Conservation (phyloP, 2,329 filamentous ascomycete genomes). For the Ascochyta fabae region DNA sequence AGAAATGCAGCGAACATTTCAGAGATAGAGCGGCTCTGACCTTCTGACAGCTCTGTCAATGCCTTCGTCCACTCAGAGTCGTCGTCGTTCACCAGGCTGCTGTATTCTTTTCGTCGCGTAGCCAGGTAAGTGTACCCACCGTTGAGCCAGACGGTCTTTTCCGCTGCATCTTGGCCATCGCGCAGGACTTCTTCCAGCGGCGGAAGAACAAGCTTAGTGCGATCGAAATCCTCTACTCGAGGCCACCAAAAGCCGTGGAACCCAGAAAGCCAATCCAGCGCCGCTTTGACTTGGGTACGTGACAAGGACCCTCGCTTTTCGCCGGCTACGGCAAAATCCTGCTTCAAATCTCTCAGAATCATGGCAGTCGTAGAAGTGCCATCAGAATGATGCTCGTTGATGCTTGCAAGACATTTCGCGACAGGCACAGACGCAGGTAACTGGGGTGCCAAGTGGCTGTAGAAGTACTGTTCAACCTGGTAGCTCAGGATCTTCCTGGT, state of each 20-base stretch:
- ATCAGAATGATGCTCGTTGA: constrained; percentile 51
- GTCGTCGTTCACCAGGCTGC: constrained; percentile 53
- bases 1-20: constrained; percentile 62
- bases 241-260: constrained; percentile 66
- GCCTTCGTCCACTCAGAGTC: constrained; percentile 62
- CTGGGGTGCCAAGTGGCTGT: constrained; percentile 60
- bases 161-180: constrained; percentile 31
- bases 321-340: constrained; percentile 62
- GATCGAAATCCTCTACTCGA: constrained; percentile 28
- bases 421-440: constrained; percentile 56
- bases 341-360: constrained; percentile 63
- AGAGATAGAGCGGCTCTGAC: constrained; percentile 51
- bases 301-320: constrained; percentile 60
- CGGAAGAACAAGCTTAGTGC: constrained; percentile 56
- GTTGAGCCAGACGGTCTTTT: constrained; percentile 62
- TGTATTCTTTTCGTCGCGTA: constrained; percentile 65
- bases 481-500: constrained; percentile 71
- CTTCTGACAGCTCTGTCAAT: constrained; percentile 52
- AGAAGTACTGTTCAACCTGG: constrained; percentile 71
- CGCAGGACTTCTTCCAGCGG: constrained; percentile 61
- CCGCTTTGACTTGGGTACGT: constrained; percentile 57
- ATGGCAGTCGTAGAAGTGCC: constrained; percentile 57
- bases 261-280: constrained; percentile 66
- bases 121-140: constrained; percentile 74
- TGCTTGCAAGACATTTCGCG: constrained; percentile 57